These are phyloP conservation scores for Fibroporia radiculosa DNA, from an alignment of 768 basidiomycete species.

Conservation along the genomic window DNA sequence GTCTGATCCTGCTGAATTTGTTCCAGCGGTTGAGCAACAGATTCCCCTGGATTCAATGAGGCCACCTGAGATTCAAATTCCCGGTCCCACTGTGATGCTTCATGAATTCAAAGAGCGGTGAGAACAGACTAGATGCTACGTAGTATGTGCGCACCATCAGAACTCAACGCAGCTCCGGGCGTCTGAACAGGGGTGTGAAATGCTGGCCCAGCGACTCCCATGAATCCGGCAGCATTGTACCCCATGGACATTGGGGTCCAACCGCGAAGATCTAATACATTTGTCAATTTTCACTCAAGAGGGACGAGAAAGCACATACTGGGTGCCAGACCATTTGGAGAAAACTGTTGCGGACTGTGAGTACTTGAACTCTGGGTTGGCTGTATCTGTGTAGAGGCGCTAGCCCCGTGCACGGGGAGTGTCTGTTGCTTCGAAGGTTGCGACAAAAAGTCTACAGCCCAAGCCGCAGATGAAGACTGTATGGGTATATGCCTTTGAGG, in stretches of 20 bases:
- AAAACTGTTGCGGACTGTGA: neutral
- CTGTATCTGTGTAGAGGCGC: neutral
- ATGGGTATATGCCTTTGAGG: neutral
- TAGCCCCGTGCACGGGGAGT: neutral
- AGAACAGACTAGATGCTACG: neutral
- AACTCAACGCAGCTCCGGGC: neutral
- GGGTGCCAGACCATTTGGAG: neutral
- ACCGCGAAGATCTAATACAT: neutral
- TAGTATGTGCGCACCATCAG: neutral
- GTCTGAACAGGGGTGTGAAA: neutral
- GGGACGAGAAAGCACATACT: neutral
- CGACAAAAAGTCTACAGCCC: constrained; percentile 57
- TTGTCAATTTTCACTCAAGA: neutral
- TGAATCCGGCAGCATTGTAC: neutral
- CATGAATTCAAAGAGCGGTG: neutral
- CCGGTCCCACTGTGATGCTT: constrained; percentile 43
- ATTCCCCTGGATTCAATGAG: constrained; percentile 1
- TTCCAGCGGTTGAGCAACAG: neutral
- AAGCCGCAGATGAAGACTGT: constrained; percentile 28
- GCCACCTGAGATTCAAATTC: constrained; percentile 56
- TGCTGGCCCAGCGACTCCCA: neutral
- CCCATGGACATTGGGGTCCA: neutral
- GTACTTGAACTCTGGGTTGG: neutral
- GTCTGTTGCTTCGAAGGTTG: constrained; percentile 18
- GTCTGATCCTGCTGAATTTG: constrained; percentile 9